Conservation (phyloP, 768 basidiomycete genomes). For the Termitomyces sp. region DNA sequence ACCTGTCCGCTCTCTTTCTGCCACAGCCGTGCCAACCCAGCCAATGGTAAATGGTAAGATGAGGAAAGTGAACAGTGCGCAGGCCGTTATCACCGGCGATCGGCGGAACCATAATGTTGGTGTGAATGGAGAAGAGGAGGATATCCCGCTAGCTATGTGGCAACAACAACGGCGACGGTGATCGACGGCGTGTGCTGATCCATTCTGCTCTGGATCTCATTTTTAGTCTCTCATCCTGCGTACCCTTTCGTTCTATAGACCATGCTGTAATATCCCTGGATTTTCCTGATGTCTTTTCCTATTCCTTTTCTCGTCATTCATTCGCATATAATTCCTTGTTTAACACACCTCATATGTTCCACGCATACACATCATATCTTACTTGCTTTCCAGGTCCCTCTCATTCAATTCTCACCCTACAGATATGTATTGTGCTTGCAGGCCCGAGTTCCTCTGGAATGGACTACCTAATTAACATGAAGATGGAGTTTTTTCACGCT, state of each 20-base stretch:
- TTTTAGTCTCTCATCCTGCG: constrained; percentile 7
- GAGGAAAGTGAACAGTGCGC: constrained; percentile 65
- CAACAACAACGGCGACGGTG: constrained; percentile 69
- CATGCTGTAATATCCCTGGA: constrained; percentile 19
- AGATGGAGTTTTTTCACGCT: constrained; percentile 2
- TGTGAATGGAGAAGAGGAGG: constrained; percentile 61
- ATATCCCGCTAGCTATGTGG: constrained; percentile 75
- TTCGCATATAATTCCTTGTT: constrained; percentile 4
- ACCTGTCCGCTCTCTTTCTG: constrained; percentile 70
- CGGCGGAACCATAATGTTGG: constrained; percentile 21
- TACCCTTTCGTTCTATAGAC: constrained; percentile 17
- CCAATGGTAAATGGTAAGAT: constrained; percentile 45
- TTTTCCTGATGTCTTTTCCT: constrained; percentile 2
- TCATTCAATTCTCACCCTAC: constrained; percentile 11
- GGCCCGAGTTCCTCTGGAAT: constrained; percentile 12
- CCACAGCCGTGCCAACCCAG: constrained; percentile 46
- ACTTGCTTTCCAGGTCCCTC: constrained; percentile 8
- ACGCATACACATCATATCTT: constrained; percentile 11
- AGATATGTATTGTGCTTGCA: constrained; percentile 12
- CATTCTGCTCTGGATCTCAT: constrained; percentile 3
- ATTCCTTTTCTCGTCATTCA: constrained; percentile 3
- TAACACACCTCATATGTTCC: constrained; percentile 2
- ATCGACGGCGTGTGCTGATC: constrained; percentile 12
- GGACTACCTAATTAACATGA: constrained; percentile 15
- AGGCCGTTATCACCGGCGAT: constrained; percentile 47